phyloP scores from a whole-genome alignment of 208 protist species.

The Balamuthia mandrillaris region DNA sequence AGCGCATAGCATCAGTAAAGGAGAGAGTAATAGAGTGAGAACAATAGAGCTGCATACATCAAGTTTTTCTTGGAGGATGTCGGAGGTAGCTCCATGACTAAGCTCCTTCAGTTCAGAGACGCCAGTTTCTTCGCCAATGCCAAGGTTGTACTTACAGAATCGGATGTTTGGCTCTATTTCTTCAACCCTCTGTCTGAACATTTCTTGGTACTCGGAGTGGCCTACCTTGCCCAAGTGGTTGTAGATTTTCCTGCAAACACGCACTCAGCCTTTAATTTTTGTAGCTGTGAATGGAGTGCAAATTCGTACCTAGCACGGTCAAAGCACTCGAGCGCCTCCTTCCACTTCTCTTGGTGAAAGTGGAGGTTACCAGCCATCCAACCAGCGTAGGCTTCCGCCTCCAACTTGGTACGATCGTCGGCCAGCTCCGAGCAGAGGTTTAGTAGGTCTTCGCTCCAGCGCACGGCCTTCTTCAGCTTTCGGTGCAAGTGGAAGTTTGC shows the following conservation, averaged over 20 bases:
- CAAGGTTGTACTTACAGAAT: conserved; percentile 50
- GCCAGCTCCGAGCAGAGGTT: conserved; percentile 30
- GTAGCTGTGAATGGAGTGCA: background rate
- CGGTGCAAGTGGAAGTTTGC: conserved; percentile 31
- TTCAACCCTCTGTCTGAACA: conserved; percentile 21
- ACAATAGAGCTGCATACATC: background rate
- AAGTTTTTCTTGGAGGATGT: conserved; percentile 10
- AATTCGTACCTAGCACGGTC: background rate
- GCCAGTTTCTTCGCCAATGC: background rate
- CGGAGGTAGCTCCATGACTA: background rate
- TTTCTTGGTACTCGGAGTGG: background rate
- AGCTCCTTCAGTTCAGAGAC: background rate
- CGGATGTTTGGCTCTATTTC: conserved; percentile 48
- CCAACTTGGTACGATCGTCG: conserved; percentile 44
- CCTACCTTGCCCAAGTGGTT: conserved; percentile 23
- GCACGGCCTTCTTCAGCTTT: conserved; percentile 39
- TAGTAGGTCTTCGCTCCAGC: conserved; percentile 15
- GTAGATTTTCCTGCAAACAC: conserved; percentile 10
- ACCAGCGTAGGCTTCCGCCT: conserved; percentile 44
- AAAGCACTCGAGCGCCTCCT: conserved; percentile 2
- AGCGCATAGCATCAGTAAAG: too few species aligned
- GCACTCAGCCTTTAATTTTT: background rate
- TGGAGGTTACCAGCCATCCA: conserved; percentile 42
- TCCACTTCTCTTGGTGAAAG: conserved; percentile 41
- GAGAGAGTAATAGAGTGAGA: background rate